These are phyloP conservation scores for Nannochloropsis salina DNA, from an alignment of 108 stramenopile species.

Conservation along the genomic window DNA sequence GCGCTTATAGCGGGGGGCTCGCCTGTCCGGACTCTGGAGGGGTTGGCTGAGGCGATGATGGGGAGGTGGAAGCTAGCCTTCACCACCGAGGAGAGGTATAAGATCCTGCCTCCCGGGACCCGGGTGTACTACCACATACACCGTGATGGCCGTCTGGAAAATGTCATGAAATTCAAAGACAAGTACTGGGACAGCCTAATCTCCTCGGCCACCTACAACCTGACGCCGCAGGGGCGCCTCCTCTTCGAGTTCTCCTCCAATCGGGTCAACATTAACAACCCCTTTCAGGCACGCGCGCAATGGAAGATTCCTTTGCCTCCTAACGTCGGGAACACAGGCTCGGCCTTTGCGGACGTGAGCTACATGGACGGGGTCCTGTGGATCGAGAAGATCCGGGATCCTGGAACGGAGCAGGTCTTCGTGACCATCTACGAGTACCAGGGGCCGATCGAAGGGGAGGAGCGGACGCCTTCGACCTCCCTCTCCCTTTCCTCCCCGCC, in stretches of 20 bases:
- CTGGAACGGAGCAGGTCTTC: not conserved
- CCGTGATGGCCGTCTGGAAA: not conserved
- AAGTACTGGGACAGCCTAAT: constrained; percentile 3
- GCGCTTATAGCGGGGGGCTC: not conserved
- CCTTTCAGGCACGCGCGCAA: not conserved
- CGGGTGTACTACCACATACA: not conserved
- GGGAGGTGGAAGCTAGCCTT: not conserved
- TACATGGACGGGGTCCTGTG: not conserved
- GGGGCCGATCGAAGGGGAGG: not conserved
- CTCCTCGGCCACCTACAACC: not conserved
- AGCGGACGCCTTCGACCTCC: not conserved
- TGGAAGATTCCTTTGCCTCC: constrained; percentile 1
- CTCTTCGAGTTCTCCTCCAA: not conserved
- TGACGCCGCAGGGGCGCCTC: not conserved
- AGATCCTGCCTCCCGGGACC: constrained; percentile 2
- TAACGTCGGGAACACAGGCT: not conserved
- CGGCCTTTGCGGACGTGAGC: not conserved
- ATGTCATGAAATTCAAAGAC: constrained; percentile 9
- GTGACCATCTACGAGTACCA: not conserved
- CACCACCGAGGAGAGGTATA: constrained; percentile 18
- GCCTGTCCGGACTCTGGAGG: not conserved
- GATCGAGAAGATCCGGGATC: constrained; percentile 12
- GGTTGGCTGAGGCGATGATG: constrained; percentile 10
- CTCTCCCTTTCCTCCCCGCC: not conserved
- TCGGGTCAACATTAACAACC: not conserved